A percentile compares a stretch with the other conserved stretches of the same genome.
Conservation (phyloP, 352 stramenopile species). For the Globisporangium solare region DNA sequence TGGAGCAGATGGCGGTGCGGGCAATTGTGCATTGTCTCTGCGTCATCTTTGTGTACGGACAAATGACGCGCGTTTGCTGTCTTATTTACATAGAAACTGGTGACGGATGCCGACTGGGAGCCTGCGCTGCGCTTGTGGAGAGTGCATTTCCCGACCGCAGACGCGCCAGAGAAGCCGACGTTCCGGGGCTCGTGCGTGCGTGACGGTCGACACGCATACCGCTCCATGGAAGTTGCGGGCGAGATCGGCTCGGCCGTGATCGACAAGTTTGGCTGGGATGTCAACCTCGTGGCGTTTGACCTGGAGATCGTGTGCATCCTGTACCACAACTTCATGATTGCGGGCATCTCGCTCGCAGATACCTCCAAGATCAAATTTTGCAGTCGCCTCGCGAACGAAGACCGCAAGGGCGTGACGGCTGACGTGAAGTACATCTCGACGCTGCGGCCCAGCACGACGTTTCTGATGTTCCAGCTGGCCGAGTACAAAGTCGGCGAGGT, state of each 20-base stretch:
- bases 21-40: neutral
- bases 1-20: slow-evolving; percentile 59
- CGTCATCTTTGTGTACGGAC: neutral
- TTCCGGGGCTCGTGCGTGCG: slow-evolving; percentile 79
- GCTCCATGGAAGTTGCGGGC: slow-evolving; percentile 55
- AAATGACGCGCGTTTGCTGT: no score
- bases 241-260: slow-evolving; percentile 54
- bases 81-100: slow-evolving; percentile 26
- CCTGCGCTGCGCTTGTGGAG: slow-evolving; percentile 56
- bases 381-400: slow-evolving; percentile 68
- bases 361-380: slow-evolving; percentile 54
- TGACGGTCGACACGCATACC: slow-evolving; percentile 70
- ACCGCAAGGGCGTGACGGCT: slow-evolving; percentile 33
- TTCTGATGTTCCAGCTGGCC: slow-evolving; percentile 66
- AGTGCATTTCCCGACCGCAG: slow-evolving; percentile 22
- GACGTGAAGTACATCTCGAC: slow-evolving; percentile 76
- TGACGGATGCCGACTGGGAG: slow-evolving; percentile 48
- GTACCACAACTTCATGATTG: slow-evolving; percentile 65
- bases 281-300: slow-evolving; percentile 61
- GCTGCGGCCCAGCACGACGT: slow-evolving; percentile 69
- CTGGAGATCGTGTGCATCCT: slow-evolving; percentile 74
- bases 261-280: slow-evolving; percentile 55
- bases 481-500: slow-evolving; percentile 54
- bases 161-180: slow-evolving; percentile 19
- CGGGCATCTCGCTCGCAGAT: slow-evolving; percentile 59